Percentiles rank a stretch among this genome's conserved stretches.
Conservation (phyloP, 257 asterid species). For the Gardenia jasminoides region DNA sequence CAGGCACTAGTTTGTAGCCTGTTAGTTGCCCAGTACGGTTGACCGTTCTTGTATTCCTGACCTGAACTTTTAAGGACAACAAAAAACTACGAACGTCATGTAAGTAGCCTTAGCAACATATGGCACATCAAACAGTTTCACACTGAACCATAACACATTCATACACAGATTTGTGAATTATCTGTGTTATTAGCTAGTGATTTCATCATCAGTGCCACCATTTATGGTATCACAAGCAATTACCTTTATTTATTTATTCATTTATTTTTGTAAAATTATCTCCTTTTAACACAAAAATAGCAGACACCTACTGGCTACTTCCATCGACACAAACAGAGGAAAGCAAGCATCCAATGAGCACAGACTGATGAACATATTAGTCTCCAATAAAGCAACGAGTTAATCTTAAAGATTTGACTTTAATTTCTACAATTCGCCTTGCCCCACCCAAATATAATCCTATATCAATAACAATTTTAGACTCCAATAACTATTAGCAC, state of each 20-base stretch:
- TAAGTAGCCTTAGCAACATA: not conserved
- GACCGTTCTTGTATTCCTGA: conserved; percentile 79
- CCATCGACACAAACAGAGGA: not conserved
- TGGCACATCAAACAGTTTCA: not conserved
- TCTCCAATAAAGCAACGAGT: too few species aligned
- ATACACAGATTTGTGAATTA: not conserved
- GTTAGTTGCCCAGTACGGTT: conserved; percentile 82
- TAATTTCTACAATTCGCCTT: not conserved
- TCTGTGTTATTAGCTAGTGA: too few species aligned
- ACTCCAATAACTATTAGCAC: not conserved
- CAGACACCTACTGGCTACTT: not conserved
- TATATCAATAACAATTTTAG: not conserved
- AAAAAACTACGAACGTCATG: not conserved
- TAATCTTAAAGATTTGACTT: not conserved
- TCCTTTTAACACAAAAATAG: too few species aligned
- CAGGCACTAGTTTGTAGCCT: conserved; percentile 85
- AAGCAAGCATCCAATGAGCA: not conserved
- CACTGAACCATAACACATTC: too few species aligned
- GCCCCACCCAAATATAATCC: not conserved
- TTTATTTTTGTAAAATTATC: too few species aligned
- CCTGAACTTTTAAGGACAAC: conserved; percentile 34
- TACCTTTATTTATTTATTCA: too few species aligned
- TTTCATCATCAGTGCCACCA: not conserved
- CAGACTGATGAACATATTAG: not conserved
- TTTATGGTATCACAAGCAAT: not conserved